Conservation (phyloP, 148 eudicot genomes). For the Camellia japonica region DNA sequence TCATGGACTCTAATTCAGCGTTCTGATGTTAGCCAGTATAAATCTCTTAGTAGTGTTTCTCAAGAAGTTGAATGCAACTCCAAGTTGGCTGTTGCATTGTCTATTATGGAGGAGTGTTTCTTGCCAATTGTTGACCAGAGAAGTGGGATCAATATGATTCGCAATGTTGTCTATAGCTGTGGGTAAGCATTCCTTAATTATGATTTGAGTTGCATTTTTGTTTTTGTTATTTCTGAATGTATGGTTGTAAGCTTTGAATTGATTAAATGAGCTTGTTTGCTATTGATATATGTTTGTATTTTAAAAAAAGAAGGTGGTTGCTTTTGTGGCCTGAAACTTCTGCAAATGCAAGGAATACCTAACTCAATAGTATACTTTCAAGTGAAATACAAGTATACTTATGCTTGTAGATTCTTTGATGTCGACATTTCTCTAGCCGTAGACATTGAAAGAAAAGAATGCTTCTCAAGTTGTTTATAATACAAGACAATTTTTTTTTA, state of each 20-base stretch:
- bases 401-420: neutral
- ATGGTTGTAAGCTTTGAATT: neutral
- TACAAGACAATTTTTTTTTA: neutral
- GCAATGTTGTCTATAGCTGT: conserved; percentile 71
- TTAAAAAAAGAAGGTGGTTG: neutral
- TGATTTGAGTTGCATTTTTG: conserved; percentile 3
- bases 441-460: neutral
- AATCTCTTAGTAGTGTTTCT: conserved; percentile 27
- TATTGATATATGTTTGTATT: neutral
- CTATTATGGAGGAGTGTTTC: conserved; percentile 91
- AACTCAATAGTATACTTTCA: neutral
- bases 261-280: conserved; percentile 2
- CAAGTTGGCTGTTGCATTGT: conserved; percentile 79
- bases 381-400: neutral
- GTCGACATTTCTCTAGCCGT: neutral
- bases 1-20: conserved; percentile 72
- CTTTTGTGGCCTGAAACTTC: neutral
- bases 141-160: conserved; percentile 72
- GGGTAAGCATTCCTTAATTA: conserved; percentile 55
- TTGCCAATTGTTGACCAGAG: conserved; percentile 81
- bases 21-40: conserved; percentile 40
- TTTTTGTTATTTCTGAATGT: neutral
- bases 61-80: conserved; percentile 64
- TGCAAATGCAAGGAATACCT: neutral
- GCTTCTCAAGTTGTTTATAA: neutral